Evolutionary conservation across 805 yeast genomes (phyloP).

Genomic region (Alloascoidea hylecoeti): DNA sequence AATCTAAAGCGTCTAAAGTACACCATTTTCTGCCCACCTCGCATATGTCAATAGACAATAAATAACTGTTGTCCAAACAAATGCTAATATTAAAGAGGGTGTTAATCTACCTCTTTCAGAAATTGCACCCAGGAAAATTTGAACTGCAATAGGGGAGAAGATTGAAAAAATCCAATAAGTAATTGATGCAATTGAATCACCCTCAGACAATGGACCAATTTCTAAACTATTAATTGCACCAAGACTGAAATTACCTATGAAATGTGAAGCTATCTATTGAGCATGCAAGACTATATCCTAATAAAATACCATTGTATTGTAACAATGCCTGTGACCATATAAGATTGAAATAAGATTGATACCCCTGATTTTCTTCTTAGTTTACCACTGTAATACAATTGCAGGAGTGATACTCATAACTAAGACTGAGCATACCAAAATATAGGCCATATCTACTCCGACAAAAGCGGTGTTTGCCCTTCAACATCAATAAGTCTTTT

Average conservation of each 20-base stretch:
- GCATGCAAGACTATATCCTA: conserved; percentile 18
- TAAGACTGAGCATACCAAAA: conserved; percentile 19
- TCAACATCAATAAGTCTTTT: background rate
- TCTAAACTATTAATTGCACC: conserved; percentile 26
- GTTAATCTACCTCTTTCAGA: conserved; percentile 28
- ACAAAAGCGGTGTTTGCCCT: background rate
- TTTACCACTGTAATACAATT: conserved; percentile 29
- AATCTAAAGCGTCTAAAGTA: conserved; percentile 32
- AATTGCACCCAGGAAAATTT: conserved; percentile 30
- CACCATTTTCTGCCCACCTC: conserved; percentile 32
- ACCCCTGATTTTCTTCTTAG: conserved; percentile 26
- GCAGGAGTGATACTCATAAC: conserved; percentile 34
- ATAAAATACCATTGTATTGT: conserved; percentile 28
- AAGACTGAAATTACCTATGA: conserved; percentile 20
- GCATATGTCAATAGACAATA: conserved; percentile 31
- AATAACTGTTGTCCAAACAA: conserved; percentile 26
- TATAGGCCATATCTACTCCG: conserved; percentile 1
- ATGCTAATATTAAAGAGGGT: conserved; percentile 26
- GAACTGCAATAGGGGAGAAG: conserved; percentile 17
- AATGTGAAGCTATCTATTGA: conserved; percentile 16
- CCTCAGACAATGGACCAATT: conserved; percentile 26
- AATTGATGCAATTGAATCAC: conserved; percentile 33
- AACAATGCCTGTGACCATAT: conserved; percentile 24
- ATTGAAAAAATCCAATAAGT: conserved; percentile 27
- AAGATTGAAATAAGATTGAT: conserved; percentile 28